Evolutionary conservation across 495 filamentous ascomycete species (phyloP), one percentile per base, ranked within the genome.

Genomic region (Neurospora sublineolata): DNA sequence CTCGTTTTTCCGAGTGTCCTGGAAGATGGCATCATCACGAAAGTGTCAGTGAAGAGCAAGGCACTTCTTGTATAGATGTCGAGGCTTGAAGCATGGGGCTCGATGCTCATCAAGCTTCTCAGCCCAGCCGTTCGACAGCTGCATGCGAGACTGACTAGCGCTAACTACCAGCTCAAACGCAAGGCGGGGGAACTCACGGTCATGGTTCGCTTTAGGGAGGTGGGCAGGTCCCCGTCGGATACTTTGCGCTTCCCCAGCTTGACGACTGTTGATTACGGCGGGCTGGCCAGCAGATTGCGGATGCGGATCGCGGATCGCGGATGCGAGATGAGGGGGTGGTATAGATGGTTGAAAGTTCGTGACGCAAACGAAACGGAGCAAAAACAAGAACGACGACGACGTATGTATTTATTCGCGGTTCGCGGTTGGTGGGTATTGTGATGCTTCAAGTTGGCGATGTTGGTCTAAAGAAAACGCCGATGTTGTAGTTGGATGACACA

Each of bases 221-320:
- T 88, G 83, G 85, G 82, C 80, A 86, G 81, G 77, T 92, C 88
- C 83, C 91, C 90, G 83, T 87, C 86, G 76, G 92, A 94, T 78
- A 89, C 86, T 85, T 92, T 94, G 83, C 93, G 91, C 88, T 97
- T 92, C 87, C 89, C 90, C 88, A 90, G 90, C 76, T 81, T 81
- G 79, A 75, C 74, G 39, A 67, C 64, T 37, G 42, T 73, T 73
- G 20, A 30, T 12, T 18, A 44, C 23, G 41, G 41, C 1, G 36
- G 44, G 40, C 72, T 58, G 23, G 36, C 42, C 60, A 18, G 20
- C 16, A 16, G 68, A 72, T 11, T 36, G 68, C 4, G 41, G 37
- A 38, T 58, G 42, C 42, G 20, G 70, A 40, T 20, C 37, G 36
- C 36, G 36, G 60, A 52, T 42, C 37, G 36, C 36, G 23, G 60